Conservation (phyloP, 768 basidiomycete species). For the Termitomyces heimii region DNA sequence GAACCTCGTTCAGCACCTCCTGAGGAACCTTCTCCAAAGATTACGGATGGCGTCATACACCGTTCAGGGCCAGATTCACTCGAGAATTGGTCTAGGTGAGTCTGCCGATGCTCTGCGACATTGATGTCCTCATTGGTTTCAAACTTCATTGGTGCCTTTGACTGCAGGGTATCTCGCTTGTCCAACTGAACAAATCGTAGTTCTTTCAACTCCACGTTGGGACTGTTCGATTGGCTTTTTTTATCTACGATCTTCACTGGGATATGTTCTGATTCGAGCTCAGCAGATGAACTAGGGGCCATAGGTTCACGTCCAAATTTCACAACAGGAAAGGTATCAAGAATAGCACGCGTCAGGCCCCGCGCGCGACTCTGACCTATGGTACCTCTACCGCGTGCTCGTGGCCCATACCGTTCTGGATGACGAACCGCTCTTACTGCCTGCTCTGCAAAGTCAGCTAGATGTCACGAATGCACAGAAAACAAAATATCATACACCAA, state of each 20-base stretch:
- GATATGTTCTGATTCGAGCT: neutral
- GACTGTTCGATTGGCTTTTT: conserved; percentile 2
- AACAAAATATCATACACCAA: conserved; percentile 53
- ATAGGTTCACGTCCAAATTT: conserved; percentile 53
- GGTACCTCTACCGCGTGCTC: conserved; percentile 36
- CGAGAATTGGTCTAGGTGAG: neutral
- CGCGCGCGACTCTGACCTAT: conserved; percentile 61
- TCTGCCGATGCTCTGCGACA: neutral
- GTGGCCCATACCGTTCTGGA: conserved; percentile 88
- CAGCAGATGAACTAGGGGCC: neutral
- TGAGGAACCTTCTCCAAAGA: conserved; percentile 17
- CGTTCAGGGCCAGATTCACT: neutral
- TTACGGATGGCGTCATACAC: neutral
- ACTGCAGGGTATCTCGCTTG: neutral
- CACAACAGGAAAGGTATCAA: conserved; percentile 94
- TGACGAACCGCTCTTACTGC: conserved; percentile 79
- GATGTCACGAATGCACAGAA: neutral
- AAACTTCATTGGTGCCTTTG: neutral
- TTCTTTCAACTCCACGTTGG: conserved; percentile 10
- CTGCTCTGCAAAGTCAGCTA: conserved; percentile 27
- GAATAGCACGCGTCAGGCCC: conserved; percentile 87
- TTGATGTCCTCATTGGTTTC: neutral
- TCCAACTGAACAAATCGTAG: conserved; percentile 12
- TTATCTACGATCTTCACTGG: conserved; percentile 22
- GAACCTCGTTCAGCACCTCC: conserved; percentile 7